Evolutionary conservation across 768 basidiomycete species (phyloP), one percentile per base, ranked within the genome.

Genomic region (Mycena maculata): DNA sequence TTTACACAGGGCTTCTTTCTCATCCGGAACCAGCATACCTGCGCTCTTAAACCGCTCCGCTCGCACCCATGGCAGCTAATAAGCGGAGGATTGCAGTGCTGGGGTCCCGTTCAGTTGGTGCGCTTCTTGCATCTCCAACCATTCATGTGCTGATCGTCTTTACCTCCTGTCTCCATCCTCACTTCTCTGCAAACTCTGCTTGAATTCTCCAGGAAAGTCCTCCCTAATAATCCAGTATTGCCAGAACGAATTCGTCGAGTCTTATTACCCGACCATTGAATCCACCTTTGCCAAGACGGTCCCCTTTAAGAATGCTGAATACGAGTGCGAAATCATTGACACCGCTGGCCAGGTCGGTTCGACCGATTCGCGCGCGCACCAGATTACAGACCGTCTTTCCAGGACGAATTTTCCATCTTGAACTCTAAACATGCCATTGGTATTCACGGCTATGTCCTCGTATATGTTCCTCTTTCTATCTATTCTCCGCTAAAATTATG

Each of bases 221-320:
- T 98, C 97, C 50, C 86, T 98, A 65, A 88, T 96, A 70, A 87
- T 96, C 73, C 94, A 97, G 79, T 99, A 94, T 81, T 92, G 96
- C 82, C 92, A 97, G 82, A 92, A 93, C 73, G 90, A 93, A 75
- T 99, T 98, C 77, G 88, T 92, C 78, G 96, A 98, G 69, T 87
- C 92, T 10, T 98, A 98, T 83, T 97, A 95, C 81, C 97, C 97
- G 45, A 99, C 97, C 56, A 98, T 98, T 76, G 97, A 99, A 80
- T 90, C 87, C 71, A 95, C 93, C n/a, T 93, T 92, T 79, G 86
- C 90, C 58, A 99, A 98, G 85, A 90, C 86, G 65, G 90, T 99
- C 76, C 87, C 86, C 63, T 92, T 93, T 83, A 94, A 94, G 69
- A 96, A 95, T 55, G 85, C 91, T 42, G 94, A 97, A 75, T 99